Conservation (phyloP, 805 yeast species). For the Millerago galiae region DNA sequence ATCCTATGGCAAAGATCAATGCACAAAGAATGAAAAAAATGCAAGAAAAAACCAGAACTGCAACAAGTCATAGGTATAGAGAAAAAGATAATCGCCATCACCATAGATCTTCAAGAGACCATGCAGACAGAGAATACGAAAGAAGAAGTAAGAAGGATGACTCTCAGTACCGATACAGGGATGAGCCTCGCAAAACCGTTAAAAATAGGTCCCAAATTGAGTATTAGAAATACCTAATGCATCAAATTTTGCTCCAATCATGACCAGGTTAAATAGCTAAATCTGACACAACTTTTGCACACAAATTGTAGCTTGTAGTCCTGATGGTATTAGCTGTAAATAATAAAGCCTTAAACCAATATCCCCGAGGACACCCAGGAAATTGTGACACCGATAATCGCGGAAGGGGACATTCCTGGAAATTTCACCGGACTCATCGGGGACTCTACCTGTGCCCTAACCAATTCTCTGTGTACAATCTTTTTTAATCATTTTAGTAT, state of each 20-base stretch:
- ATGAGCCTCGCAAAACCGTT: background rate
- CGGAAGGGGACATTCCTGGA: too few relatives aligned
- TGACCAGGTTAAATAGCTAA: too few relatives aligned
- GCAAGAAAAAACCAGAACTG: constrained; percentile 1
- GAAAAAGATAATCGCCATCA: background rate
- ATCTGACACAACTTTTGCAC: too few relatives aligned
- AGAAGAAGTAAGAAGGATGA: too few relatives aligned
- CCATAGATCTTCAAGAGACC: background rate
- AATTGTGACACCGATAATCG: too few relatives aligned
- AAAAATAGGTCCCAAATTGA: background rate
- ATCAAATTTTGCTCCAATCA: background rate
- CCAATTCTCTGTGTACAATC: background rate
- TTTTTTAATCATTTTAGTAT: too few relatives aligned
- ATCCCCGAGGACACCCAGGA: too few relatives aligned
- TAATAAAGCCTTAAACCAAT: too few relatives aligned
- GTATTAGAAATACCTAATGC: background rate
- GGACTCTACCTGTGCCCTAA: background rate
- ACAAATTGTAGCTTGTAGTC: too few relatives aligned
- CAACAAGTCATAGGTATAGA: constrained; percentile 4
- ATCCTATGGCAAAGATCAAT: constrained; percentile 44
- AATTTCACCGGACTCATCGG: too few relatives aligned
- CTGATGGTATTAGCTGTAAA: too few relatives aligned
- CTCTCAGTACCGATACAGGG: background rate
- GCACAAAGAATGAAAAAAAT: constrained; percentile 18
- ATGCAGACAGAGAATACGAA: background rate